Percentiles rank a stretch among this genome's conserved stretches.
phyloP scores from a whole-genome alignment of 108 stramenopile species.

The Skeletonema potamos region DNA sequence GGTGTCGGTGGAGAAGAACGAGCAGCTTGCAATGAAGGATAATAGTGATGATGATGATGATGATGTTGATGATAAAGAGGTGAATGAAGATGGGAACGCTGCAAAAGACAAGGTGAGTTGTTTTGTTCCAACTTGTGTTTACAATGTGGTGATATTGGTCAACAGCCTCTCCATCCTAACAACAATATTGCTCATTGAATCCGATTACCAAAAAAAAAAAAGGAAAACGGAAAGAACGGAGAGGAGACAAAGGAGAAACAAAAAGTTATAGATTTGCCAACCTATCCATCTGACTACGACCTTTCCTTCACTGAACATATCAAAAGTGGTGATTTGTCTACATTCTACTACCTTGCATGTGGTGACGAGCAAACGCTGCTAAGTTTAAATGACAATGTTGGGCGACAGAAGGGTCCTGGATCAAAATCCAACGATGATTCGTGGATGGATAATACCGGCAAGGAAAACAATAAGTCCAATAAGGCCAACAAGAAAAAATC shows the following conservation, averaged over 20 bases:
- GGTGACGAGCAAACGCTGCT: conserved; percentile 63
- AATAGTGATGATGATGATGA: background rate
- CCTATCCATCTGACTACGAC: conserved; percentile 22
- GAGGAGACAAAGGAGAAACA: conserved; percentile 16
- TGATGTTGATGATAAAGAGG: too few relatives aligned
- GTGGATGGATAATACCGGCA: conserved; percentile 1
- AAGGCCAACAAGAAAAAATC: conserved; percentile 48
- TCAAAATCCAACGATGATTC: conserved; percentile 6
- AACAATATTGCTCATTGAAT: too few relatives aligned
- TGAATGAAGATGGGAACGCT: too few relatives aligned
- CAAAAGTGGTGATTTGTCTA: conserved; percentile 52
- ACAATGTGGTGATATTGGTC: too few relatives aligned
- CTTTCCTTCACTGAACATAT: conserved; percentile 29
- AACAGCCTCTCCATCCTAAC: too few relatives aligned
- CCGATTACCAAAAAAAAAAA: background rate
- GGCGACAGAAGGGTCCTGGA: conserved; percentile 2
- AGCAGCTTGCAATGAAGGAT: conserved; percentile 4
- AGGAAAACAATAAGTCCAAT: conserved; percentile 44
- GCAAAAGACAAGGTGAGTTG: conserved; percentile 7
- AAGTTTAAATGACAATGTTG: background rate
- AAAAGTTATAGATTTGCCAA: conserved; percentile 34
- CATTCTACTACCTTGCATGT: conserved; percentile 74
- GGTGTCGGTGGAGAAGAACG: conserved; percentile 1
- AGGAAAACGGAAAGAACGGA: conserved; percentile 12
- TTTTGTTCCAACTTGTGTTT: background rate